Base-by-base conservation (phyloP, 1,139 yeast genomes). In the Candida sp. region DNA sequence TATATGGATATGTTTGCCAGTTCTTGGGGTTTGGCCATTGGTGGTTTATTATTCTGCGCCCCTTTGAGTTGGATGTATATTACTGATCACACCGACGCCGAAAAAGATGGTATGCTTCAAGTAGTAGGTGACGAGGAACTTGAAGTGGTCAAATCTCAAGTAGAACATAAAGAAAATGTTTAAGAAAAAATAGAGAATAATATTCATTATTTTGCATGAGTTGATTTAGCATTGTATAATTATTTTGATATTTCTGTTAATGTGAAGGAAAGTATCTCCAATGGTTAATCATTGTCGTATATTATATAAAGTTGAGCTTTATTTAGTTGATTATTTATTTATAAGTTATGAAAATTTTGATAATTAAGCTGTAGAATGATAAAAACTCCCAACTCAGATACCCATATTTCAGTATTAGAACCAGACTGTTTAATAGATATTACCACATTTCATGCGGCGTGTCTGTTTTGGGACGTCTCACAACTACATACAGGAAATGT, bases 1-100 rank as follows among this genome's bases (percentile, higher is more conserved):
- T 80, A 68, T 60, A 66, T 69, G 56, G 56, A 60, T 43, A 59
- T 79, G 63, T 80, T 79, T 53, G 81, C 68, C 9, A 67, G 79
- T 22, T 70, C 78, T 19, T 81, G 86, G 86, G 85, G 70, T n/a
- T 63, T 81, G 51, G 64, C 73, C 36, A 67, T 64, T 36, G 84
- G 75, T 11, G 66, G 82, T 21, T 64, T 81, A 46, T 27, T 76
- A 9, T 49, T 77, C 45, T 77, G 74, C 22, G 40, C 55, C 22
- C 72, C 72, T 27, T 52, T 66, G 35, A 59, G 79, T 36, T 71
- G 66, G 52, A 70, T 64, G 56, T 64, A 55, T 52, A 66, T 81
- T 48, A 63, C 63, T 34, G 81, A 79, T 48, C 70, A 64, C 49
- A 73, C 82, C 36, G 67, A 60, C 25, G 74, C 66, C 46, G 60